These are phyloP conservation scores for Penicillium ochrochloron DNA, from an alignment of 495 filamentous ascomycete species.

Conservation along the genomic window DNA sequence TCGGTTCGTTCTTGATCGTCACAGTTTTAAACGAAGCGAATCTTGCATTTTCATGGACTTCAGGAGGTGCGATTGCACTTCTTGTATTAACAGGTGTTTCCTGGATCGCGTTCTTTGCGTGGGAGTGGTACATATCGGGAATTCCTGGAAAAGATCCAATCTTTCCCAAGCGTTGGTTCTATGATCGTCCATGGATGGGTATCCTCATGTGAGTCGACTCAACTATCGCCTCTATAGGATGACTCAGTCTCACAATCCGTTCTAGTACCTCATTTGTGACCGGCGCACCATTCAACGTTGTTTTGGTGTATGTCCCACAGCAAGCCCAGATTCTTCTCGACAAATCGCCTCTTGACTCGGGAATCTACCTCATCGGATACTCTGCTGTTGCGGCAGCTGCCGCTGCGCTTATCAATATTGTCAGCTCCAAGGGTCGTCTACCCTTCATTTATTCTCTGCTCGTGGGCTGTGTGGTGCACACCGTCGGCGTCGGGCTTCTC, in stretches of 20 bases:
- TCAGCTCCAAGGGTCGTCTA: slow-evolving; percentile 45
- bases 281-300: slow-evolving; percentile 60
- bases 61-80: slow-evolving; percentile 49
- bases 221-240: background rate
- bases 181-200: slow-evolving; percentile 39
- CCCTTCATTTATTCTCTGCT: slow-evolving; percentile 55
- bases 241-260: slow-evolving; percentile 6
- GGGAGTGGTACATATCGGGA: slow-evolving; percentile 41
- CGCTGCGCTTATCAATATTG: slow-evolving; percentile 51
- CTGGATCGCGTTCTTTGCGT: slow-evolving; percentile 45
- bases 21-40: slow-evolving; percentile 64
- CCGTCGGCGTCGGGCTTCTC: slow-evolving; percentile 56
- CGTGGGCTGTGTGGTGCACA: slow-evolving; percentile 50
- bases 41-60: slow-evolving; percentile 45
- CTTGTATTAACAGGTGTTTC: slow-evolving; percentile 39
- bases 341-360: slow-evolving; percentile 49
- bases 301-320: slow-evolving; percentile 62
- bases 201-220: slow-evolving; percentile 35
- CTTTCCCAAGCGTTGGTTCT: slow-evolving; percentile 43
- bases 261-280: slow-evolving; percentile 33
- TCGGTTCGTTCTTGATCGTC: slow-evolving; percentile 59
- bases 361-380: slow-evolving; percentile 62
- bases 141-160: slow-evolving; percentile 37
- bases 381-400: slow-evolving; percentile 51
- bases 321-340: slow-evolving; percentile 62